phyloP scores from a whole-genome alignment of 208 protist species.

The Trypanosoma lewisi region DNA sequence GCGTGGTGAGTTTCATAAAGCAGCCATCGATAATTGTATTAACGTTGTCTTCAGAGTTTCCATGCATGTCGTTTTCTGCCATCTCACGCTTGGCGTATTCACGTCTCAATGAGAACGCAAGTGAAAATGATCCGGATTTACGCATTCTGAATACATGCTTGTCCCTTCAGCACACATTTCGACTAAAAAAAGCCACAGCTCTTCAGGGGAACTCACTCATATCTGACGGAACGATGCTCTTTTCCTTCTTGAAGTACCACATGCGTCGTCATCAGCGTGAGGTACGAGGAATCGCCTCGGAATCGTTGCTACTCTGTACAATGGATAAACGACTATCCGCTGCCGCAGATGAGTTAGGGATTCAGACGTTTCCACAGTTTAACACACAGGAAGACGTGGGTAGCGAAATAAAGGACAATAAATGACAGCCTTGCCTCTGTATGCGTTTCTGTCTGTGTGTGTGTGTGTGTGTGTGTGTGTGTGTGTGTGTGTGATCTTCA shows the following conservation, averaged over 20 bases:
- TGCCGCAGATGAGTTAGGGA: slow-evolving; percentile 52
- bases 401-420: background rate
- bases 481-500: too few relatives aligned
- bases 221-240: slow-evolving; percentile 68
- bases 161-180: slow-evolving; percentile 63
- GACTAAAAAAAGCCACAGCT: slow-evolving; percentile 22
- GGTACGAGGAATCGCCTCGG: slow-evolving; percentile 52
- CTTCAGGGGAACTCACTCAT: slow-evolving; percentile 32
- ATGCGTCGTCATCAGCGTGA: slow-evolving; percentile 68
- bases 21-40: slow-evolving; percentile 53
- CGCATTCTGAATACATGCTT: slow-evolving; percentile 80
- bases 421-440: background rate
- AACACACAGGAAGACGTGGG: background rate
- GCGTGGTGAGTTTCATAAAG: slow-evolving; percentile 47
- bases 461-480: background rate
- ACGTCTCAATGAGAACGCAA: slow-evolving; percentile 26
- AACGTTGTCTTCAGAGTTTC: slow-evolving; percentile 58
- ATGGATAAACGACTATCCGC: slow-evolving; percentile 67
- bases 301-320: slow-evolving; percentile 70
- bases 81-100: slow-evolving; percentile 69
- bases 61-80: slow-evolving; percentile 44
- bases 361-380: slow-evolving; percentile 62
- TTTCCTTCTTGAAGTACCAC: slow-evolving; percentile 85
- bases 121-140: slow-evolving; percentile 63
- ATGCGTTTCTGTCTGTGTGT: background rate